Evolutionary conservation across 495 filamentous ascomycete genomes (phyloP), one percentile per base, ranked within the genome.

Genomic region (Hypoxylon lienhwacheense): DNA sequence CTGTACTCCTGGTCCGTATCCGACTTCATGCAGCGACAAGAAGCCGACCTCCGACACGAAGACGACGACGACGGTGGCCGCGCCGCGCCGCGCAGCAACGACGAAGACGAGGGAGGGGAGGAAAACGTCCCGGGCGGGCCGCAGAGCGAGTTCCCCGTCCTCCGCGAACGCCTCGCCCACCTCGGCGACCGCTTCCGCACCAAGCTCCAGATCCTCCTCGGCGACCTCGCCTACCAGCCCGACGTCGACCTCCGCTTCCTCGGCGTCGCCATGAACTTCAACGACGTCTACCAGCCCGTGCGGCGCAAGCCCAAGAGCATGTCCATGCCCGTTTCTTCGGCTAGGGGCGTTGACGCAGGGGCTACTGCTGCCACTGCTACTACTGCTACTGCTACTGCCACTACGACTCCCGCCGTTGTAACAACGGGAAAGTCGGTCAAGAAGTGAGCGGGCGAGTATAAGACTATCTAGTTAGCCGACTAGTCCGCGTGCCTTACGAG

Each of bases 261-360:
- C 53, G 95, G 87, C 7, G 89, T 96, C 37, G 88, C 92, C 15
- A 95, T 99, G 90, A 99, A 97, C 66, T 99, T 99, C 67, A 99
- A 99, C 69, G 91, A 97, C 69, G 89, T 96, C 5, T 97, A 97
- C 71, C 78, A 86, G 68, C 86, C 88, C 2, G 79, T 81, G 34
- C 78, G 82, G 50, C 76, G 82, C 69, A 79, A 84, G 67, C 68
- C 74, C 32, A 74, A 73, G 55, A 25, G 32, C 7, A 59, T 65
- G n/a, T 44, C 64, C 1, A 57, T 55, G 0, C 36, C 61, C 3
- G 28, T 48, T 0, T 15, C 35, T 4, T 11, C 39, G 17, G 17
- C 33, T 8, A 43, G 32, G 31, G 47, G 25, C 17, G 25, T 21
- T 17, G 42, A 3, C 12, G 12, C 28, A 1, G 25, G n/a, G 43